Conservation (phyloP, 257 asterid species). For the Salvia hispanica region DNA sequence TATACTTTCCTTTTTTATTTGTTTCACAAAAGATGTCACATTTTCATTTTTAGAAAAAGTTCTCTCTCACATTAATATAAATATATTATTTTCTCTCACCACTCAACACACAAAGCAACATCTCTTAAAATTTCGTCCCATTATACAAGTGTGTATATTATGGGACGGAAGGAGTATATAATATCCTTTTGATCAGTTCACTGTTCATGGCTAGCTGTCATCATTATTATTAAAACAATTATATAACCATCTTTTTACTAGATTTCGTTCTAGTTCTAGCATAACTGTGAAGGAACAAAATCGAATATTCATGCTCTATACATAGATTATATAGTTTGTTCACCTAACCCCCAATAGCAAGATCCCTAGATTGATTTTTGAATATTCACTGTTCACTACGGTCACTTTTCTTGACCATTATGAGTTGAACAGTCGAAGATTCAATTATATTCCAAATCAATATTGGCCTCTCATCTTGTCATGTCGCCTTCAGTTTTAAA, state of each 20-base stretch:
- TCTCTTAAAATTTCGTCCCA: no score
- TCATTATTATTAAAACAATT: background rate
- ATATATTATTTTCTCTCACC: no score
- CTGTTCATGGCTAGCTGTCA: background rate
- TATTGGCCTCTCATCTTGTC: background rate
- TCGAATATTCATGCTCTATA: background rate
- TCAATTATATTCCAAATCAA: conserved; percentile 6
- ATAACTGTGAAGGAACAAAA: background rate
- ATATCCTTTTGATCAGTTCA: background rate
- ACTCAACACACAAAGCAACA: no score
- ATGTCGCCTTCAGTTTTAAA: background rate
- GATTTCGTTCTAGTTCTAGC: background rate
- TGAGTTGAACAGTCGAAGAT: background rate
- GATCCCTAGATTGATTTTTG: background rate
- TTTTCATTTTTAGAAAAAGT: no score
- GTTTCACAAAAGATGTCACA: no score
- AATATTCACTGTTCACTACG: no score
- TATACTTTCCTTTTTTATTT: no score
- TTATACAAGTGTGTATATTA: no score
- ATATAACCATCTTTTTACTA: background rate
- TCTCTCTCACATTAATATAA: no score
- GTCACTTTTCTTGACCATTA: background rate
- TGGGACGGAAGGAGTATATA: no score
- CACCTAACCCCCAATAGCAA: conserved; percentile 3
- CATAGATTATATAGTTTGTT: conserved; percentile 19